Conservation (phyloP, 2,329 filamentous ascomycete species). For the Onygenales sp. region DNA sequence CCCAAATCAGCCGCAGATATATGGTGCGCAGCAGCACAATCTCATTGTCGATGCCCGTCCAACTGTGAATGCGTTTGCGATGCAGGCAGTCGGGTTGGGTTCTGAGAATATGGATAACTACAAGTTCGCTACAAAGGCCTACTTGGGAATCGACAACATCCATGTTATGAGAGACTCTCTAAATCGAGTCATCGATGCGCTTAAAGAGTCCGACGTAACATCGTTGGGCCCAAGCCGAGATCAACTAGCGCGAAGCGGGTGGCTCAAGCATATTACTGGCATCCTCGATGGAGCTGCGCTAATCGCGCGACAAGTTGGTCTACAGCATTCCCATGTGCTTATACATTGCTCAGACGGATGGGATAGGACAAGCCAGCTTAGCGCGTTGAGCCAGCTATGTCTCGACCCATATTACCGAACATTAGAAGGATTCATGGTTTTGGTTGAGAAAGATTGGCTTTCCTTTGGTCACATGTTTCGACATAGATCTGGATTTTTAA, state of each 20-base stretch:
- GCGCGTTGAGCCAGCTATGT: conserved; percentile 83
- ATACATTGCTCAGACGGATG: conserved; percentile 98
- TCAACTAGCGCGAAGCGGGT: conserved; percentile 70
- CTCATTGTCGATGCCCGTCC: conserved; percentile 93
- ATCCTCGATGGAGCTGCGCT: conserved; percentile 76
- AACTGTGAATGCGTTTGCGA: conserved; percentile 86
- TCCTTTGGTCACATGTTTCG: conserved; percentile 98
- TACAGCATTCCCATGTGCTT: conserved; percentile 87
- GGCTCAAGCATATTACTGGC: conserved; percentile 80
- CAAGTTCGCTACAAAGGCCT: conserved; percentile 80
- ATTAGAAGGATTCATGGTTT: conserved; percentile 83
- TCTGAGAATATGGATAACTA: conserved; percentile 99
- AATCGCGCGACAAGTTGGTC: conserved; percentile 78
- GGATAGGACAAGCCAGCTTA: conserved; percentile 94
- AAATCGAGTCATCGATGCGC: conserved; percentile 73
- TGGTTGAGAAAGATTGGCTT: conserved; percentile 96
- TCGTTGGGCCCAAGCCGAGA: conserved; percentile 74
- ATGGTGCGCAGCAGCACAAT: conserved; percentile 87
- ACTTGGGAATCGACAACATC: conserved; percentile 94
- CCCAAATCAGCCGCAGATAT: conserved; percentile 57
- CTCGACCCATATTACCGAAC: conserved; percentile 94
- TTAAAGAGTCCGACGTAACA: conserved; percentile 88
- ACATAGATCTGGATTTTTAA: conserved; percentile 77
- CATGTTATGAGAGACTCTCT: conserved; percentile 94
- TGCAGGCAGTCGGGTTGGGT: conserved; percentile 85